phyloP scores from a whole-genome alignment of 2,329 filamentous ascomycete species.

The Pseudocercospora crystallina region DNA sequence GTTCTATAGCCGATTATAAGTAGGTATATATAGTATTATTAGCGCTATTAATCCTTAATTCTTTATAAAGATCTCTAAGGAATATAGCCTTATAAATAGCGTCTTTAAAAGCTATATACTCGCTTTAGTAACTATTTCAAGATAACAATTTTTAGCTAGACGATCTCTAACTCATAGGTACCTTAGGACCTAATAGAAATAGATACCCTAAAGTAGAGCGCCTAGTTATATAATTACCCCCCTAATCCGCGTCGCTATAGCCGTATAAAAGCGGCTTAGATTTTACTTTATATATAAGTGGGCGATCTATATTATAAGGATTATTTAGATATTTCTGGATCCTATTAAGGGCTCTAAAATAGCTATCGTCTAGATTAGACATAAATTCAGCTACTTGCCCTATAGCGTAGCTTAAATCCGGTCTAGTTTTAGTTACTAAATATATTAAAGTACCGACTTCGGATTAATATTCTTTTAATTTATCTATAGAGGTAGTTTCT shows the following conservation, averaged over 20 bases:
- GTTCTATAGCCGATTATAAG: slow-evolving; percentile 7
- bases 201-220: slow-evolving; percentile 2
- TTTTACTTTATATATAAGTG: slow-evolving; percentile 6
- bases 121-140: slow-evolving; percentile 7
- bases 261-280: not conserved
- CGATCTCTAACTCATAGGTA: not conserved
- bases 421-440: slow-evolving; percentile 1
- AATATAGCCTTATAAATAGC: slow-evolving; percentile 9
- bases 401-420: not conserved
- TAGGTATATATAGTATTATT: slow-evolving; percentile 1
- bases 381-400: slow-evolving; percentile 5
- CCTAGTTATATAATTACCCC: slow-evolving; percentile 6
- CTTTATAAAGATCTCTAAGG: slow-evolving; percentile 12
- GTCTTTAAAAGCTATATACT: slow-evolving; percentile 15
- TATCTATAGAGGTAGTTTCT: not conserved
- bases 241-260: slow-evolving; percentile 7
- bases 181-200: slow-evolving; percentile 1
- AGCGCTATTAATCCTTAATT: slow-evolving; percentile 2
- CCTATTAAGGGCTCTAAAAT: slow-evolving; percentile 12
- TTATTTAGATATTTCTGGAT: slow-evolving; percentile 12
- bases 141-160: slow-evolving; percentile 1
- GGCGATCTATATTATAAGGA: not conserved
- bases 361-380: slow-evolving; percentile 3
- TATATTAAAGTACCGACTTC: slow-evolving; percentile 9
- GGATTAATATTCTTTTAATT: slow-evolving; percentile 7